Base-by-base conservation (phyloP, 169 alveolate species). In the Babesia divergens region DNA sequence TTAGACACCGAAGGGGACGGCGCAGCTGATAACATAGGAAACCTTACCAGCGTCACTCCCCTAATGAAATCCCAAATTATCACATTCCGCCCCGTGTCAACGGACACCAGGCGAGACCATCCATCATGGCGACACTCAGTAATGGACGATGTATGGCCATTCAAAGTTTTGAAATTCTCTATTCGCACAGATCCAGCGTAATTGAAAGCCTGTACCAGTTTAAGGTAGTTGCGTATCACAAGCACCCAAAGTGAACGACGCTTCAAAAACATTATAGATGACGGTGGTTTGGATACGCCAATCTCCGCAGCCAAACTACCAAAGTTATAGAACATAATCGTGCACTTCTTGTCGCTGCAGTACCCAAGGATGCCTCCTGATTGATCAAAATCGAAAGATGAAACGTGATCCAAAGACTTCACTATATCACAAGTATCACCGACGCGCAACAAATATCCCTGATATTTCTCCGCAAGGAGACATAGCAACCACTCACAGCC, bases 201-300 rank as follows among this genome's bases (percentile, higher is more conserved):
- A 6, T 24, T 38, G 28, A 3, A 7, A 0, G 65, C 62, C 32
- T 62, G 62, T 0, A 77, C 49, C 64, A 77, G 46, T 20, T 72
- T 51, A 18, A 77, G 28, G 60, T 77, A 77, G 75, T 77, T 77
- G 31, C 81, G 65, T 0, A 77, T 68, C 11, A 67, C 66, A 4
- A 77, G 18, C 34, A 69, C 86, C 86, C 86, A 77, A 24, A 62
- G 49, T 31, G 86, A 77, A n/a, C 38, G 24, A 35, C 86, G 56
- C 20, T 77, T 32, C 14, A 77, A 65, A 26, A 40, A 66, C 40
- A 68, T 4, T 14, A 77, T 38, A 32, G 40, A 24, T 16, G 66
- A 66, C 3, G 86, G 86, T 16, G 86, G 80, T 54, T 58, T 77
- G 3, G 80, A 46, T 14, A 77, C 82, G 43, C 72, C 59, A 0